Evolutionary conservation across 2,329 filamentous ascomycete genomes (phyloP).

Genomic region (Alternaria triticimaculans): DNA sequence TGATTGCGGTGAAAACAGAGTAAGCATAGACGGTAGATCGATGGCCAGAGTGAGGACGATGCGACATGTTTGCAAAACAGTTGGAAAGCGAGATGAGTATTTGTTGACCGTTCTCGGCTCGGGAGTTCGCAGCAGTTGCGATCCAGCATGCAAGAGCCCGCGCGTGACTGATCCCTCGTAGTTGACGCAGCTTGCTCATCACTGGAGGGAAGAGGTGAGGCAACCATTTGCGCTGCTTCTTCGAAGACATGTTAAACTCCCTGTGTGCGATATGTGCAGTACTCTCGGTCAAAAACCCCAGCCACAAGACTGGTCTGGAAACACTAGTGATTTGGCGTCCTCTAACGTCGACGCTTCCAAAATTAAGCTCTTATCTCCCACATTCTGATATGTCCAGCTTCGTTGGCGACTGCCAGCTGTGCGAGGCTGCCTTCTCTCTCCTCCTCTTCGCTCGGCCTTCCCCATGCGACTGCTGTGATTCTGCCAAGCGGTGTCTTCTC

Average conservation of each 20-base stretch:
- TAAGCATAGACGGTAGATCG: neutral
- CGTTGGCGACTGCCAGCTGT: slow-evolving; percentile 84
- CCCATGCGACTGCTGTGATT: slow-evolving; percentile 67
- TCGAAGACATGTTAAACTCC: neutral
- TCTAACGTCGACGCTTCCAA: neutral
- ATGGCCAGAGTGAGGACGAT: neutral
- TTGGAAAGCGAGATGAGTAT: neutral
- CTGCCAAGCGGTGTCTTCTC: slow-evolving; percentile 85
- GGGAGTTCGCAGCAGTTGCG: slow-evolving; percentile 6
- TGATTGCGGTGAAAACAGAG: neutral
- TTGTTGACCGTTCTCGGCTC: slow-evolving; percentile 2
- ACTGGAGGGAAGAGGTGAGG: neutral
- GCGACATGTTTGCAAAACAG: neutral
- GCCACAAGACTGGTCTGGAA: neutral
- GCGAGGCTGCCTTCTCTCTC: slow-evolving; percentile 65
- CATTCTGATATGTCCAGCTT: slow-evolving; percentile 83
- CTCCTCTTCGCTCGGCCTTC: slow-evolving; percentile 54
- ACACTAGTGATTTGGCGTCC: neutral
- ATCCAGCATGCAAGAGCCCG: neutral
- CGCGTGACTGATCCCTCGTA: neutral
- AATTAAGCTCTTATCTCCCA: slow-evolving; percentile 69
- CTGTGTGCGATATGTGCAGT: neutral
- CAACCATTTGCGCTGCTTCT: neutral
- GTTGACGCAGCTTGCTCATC: neutral
- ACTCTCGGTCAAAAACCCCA: neutral